Percentiles rank a stretch among this genome's conserved stretches.
Conservation (phyloP, 2,329 filamentous ascomycete genomes). For the Aspergillus clavatus region DNA sequence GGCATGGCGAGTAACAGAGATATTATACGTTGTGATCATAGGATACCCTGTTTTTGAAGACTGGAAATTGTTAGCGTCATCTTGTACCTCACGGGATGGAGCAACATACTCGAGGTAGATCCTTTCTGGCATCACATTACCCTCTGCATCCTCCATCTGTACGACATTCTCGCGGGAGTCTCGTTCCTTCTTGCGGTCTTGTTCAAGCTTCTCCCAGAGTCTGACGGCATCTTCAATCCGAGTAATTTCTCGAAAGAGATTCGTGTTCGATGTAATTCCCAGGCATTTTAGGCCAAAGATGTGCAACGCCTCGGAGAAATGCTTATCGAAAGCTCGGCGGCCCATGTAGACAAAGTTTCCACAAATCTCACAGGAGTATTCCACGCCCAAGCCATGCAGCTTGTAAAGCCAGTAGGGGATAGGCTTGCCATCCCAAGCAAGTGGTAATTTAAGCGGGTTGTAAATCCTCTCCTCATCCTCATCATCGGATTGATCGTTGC, state of each 20-base stretch:
- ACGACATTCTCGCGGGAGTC: slow-evolving; percentile 77
- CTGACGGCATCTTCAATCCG: slow-evolving; percentile 82
- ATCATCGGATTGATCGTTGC: slow-evolving; percentile 61
- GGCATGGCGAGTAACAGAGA: background rate
- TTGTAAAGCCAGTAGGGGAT: slow-evolving; percentile 99
- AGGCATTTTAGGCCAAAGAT: slow-evolving; percentile 91
- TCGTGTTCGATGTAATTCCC: slow-evolving; percentile 79
- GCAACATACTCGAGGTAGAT: slow-evolving; percentile 73
- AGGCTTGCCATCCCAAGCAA: slow-evolving; percentile 97
- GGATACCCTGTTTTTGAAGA: slow-evolving; percentile 82
- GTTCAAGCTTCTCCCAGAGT: slow-evolving; percentile 89
- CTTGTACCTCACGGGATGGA: background rate
- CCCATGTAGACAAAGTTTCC: slow-evolving; percentile 99
- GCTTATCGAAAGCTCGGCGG: slow-evolving; percentile 91
- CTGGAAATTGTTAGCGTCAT: slow-evolving; percentile 26
- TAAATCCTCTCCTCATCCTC: slow-evolving; percentile 86
- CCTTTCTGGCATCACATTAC: slow-evolving; percentile 98
- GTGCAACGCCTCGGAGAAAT: slow-evolving; percentile 91
- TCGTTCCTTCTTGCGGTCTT: slow-evolving; percentile 73
- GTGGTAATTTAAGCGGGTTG: slow-evolving; percentile 90
- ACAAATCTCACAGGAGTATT: slow-evolving; percentile 93
- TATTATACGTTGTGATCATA: too few species aligned
- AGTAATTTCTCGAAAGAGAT: slow-evolving; percentile 89
- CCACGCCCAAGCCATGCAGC: slow-evolving; percentile 87
- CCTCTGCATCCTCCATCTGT: slow-evolving; percentile 97